Evolutionary conservation across 2,329 filamentous ascomycete species (phyloP).

Genomic region (Fusarium domesticum): DNA sequence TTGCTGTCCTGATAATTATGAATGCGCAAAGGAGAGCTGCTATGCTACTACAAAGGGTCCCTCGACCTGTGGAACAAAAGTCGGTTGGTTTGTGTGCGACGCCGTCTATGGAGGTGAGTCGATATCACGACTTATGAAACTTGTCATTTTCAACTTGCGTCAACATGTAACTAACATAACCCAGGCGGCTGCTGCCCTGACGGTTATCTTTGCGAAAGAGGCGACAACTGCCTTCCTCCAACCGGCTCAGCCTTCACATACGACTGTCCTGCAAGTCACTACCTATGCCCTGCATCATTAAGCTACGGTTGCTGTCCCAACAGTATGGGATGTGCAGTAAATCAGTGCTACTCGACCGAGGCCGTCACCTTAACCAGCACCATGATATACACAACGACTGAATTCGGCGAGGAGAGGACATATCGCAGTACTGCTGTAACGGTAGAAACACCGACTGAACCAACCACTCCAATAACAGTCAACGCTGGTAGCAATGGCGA

Average conservation of each 20-base stretch:
- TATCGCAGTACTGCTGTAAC: conserved; percentile 40
- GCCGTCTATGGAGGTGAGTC: conserved; percentile 35
- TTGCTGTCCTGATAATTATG: conserved; percentile 48
- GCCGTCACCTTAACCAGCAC: conserved; percentile 46
- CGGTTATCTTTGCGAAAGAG: conserved; percentile 43
- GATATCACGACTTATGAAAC: no score
- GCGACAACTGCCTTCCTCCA: conserved; percentile 42
- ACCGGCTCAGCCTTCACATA: conserved; percentile 39
- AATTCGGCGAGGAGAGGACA: conserved; percentile 38
- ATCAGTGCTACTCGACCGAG: conserved; percentile 48
- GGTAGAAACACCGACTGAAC: conserved; percentile 38
- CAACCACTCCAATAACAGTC: conserved; percentile 31
- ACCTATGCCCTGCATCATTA: conserved; percentile 48
- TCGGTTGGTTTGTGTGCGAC: conserved; percentile 42
- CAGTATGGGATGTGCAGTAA: conserved; percentile 47
- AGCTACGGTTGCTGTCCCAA: conserved; percentile 53
- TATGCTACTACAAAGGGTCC: conserved; percentile 45
- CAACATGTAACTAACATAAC: conserved; percentile 13
- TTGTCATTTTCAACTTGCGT: no score
- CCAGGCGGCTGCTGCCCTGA: conserved; percentile 46
- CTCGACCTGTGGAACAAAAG: conserved; percentile 36
- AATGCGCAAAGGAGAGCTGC: conserved; percentile 47
- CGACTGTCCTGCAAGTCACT: conserved; percentile 45
- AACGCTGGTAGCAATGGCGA: conserved; percentile 22
- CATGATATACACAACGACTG: conserved; percentile 45